Evolutionary conservation across 2,329 filamentous ascomycete genomes (phyloP).

Genomic region (Sclerotinia nivalis): DNA sequence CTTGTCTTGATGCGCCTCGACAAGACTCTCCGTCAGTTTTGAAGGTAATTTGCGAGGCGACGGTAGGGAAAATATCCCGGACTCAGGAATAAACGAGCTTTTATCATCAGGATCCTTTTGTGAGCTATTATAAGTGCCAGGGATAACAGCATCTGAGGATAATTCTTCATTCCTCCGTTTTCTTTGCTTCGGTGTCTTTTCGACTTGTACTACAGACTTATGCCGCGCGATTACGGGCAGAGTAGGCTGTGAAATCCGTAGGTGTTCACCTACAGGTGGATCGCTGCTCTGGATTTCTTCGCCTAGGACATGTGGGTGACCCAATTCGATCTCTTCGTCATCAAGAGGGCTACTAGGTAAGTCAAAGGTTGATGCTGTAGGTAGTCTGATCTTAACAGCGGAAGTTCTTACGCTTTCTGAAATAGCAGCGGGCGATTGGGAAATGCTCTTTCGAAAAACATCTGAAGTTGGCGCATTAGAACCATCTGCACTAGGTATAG

Average conservation of each 20-base stretch:
- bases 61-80: not conserved
- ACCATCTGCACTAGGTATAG: not conserved
- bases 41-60: not conserved
- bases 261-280: not conserved
- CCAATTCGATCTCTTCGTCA: constrained; percentile 37
- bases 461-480: not conserved
- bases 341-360: constrained; percentile 23
- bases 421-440: not conserved
- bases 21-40: not conserved
- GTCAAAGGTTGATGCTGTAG: not conserved
- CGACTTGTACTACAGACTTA: constrained; percentile 32
- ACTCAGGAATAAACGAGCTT: not conserved
- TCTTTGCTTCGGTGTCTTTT: constrained; percentile 28
- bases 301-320: constrained; percentile 32
- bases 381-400: not conserved
- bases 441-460: not conserved
- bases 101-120: not conserved
- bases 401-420: not conserved
- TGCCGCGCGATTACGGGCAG: constrained; percentile 28
- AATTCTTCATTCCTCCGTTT: constrained; percentile 11
- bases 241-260: constrained; percentile 23
- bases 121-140: constrained; percentile 28
- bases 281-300: constrained; percentile 30
- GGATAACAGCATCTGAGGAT: constrained; percentile 31
- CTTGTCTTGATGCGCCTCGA: not conserved